Evolutionary conservation across 2,329 filamentous ascomycete genomes (phyloP).

Genomic region (Pochonia chlamydosporia): DNA sequence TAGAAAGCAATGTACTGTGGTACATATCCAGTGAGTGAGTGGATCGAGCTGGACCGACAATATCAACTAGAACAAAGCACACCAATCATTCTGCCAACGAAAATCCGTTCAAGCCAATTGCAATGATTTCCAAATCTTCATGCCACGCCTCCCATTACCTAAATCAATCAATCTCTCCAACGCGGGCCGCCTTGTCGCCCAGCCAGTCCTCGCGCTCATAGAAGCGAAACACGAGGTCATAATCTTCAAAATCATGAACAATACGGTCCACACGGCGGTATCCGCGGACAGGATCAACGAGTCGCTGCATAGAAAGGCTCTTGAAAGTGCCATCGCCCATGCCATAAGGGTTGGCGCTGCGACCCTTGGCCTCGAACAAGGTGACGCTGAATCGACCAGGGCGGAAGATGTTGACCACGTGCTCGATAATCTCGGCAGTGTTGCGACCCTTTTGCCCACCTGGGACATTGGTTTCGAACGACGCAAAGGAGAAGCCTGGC

Average conservation of each 20-base stretch:
- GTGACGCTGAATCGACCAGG: slow-evolving; percentile 97
- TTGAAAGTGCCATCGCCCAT: slow-evolving; percentile 34
- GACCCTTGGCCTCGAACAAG: slow-evolving; percentile 81
- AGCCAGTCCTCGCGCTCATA: slow-evolving; percentile 84
- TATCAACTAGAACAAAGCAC: neutral
- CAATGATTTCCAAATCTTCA: slow-evolving; percentile 16
- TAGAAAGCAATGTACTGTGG: slow-evolving; percentile 1
- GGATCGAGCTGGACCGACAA: neutral
- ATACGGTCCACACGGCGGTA: slow-evolving; percentile 91
- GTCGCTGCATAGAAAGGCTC: slow-evolving; percentile 35
- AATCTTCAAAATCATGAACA: slow-evolving; percentile 95
- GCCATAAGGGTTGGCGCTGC: slow-evolving; percentile 35
- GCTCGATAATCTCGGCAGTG: slow-evolving; percentile 84
- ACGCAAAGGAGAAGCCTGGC: slow-evolving; percentile 94
- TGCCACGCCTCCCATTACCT: neutral
- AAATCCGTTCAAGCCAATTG: neutral
- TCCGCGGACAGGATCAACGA: slow-evolving; percentile 74
- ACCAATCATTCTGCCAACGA: neutral
- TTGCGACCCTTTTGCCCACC: slow-evolving; percentile 81
- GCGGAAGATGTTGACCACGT: slow-evolving; percentile 93
- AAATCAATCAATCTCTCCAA: slow-evolving; percentile 43
- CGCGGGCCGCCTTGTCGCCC: slow-evolving; percentile 45
- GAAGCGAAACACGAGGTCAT: slow-evolving; percentile 93
- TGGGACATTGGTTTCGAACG: slow-evolving; percentile 97
- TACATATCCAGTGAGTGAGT: slow-evolving; percentile 6